Base-by-base conservation (phyloP, 2,329 filamentous ascomycete genomes). In the Periconia digitata region DNA sequence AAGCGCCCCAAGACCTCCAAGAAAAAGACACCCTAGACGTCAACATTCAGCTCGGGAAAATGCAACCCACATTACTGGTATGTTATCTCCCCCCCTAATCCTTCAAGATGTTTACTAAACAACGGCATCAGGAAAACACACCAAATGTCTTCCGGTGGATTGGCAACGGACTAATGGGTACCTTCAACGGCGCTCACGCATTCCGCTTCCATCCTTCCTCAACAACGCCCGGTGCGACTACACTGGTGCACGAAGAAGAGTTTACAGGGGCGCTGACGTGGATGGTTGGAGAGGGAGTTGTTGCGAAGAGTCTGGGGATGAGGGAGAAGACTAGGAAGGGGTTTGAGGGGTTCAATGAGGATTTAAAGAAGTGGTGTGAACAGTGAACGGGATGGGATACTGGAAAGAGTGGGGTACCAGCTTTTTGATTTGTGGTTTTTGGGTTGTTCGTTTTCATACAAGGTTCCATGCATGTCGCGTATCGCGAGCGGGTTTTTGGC, bases 221-320 rank as follows among this genome's bases (percentile, higher is more conserved):
- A 1, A 38, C 7, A 0, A 46, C 46, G 0, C 53, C 53, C 0
- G 50, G 51, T 1, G 56, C 54, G 8, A 61, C 58, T 8, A 51
- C 43, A 2, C 61, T 61, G n/a, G 44, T 43, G 6, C 59, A 62
- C 37, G 51, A 58, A 29, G 59, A 62, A 21, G 40, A 10, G 2
- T 62, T 62, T 18, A 46, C 43, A 2, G 59, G 59, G 3, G 38
- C 40, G 18, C 15, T 62, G 34, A 41, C 44, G 10, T 59, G 47
- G 17, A 2, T 53, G 17, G 56, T 59, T 47, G 55, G 56, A 4
- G 49, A 43, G 5, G 46, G 36, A 32, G 23, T 50, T 15, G 35
- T 58, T 21, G 59, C 45, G 7, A 37, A 37, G 40, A 18, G 39
- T 23, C 12, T 57, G 2, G 55, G 50, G 20, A 42, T 60, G 27